Evolutionary conservation across 2,329 filamentous ascomycete genomes (phyloP).

Genomic region (Aspergillus tamarii): DNA sequence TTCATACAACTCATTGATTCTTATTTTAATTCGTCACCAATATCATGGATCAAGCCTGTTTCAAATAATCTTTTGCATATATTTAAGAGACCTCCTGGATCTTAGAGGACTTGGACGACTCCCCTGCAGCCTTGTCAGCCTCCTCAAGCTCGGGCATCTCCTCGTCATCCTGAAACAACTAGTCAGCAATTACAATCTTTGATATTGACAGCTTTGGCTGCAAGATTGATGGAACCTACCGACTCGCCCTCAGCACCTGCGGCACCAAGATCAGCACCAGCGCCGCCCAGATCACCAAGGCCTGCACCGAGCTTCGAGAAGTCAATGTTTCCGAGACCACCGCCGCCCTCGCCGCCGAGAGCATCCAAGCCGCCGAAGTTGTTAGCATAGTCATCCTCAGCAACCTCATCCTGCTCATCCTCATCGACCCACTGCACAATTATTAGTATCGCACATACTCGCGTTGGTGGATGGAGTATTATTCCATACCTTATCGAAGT

Average conservation of each 20-base stretch:
- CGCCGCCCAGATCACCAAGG: conserved; percentile 51
- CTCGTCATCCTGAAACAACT: conserved; percentile 57
- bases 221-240: conserved; percentile 35
- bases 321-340: conserved; percentile 84
- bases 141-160: conserved; percentile 77
- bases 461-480: background rate
- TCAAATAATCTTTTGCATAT: background rate
- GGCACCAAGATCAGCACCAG: conserved; percentile 37
- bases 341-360: conserved; percentile 33
- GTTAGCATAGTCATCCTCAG: conserved; percentile 71
- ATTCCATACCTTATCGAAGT: conserved; percentile 84
- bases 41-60: conserved; percentile 20
- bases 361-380: conserved; percentile 55
- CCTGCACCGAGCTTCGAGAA: conserved; percentile 82
- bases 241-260: conserved; percentile 41
- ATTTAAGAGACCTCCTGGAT: conserved; percentile 42
- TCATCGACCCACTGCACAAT: conserved; percentile 82
- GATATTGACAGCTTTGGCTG: background rate
- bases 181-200: conserved; percentile 12
- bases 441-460: conserved; percentile 17
- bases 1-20: conserved; percentile 22
- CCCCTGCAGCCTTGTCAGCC: conserved; percentile 47
- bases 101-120: conserved; percentile 36
- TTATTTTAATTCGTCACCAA: conserved; percentile 30
- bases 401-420: conserved; percentile 92